Evolutionary conservation across 106 monocot species (phyloP).

Genomic region (Dactylorhiza incarnata): DNA sequence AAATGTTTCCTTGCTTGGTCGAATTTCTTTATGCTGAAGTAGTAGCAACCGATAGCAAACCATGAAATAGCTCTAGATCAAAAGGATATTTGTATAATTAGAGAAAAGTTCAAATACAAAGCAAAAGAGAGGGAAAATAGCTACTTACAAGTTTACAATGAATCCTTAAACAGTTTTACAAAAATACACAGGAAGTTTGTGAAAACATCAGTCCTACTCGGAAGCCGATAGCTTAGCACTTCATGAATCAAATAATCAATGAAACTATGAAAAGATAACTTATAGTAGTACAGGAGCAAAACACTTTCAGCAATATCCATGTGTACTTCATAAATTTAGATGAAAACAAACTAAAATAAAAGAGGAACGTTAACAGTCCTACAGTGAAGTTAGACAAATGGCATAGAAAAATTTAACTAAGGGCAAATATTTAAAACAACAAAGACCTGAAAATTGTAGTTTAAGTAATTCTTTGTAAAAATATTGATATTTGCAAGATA

Average conservation of each 20-base stretch:
- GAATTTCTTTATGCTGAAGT: constrained; percentile 89
- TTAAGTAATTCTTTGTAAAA: not conserved
- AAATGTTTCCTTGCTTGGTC: constrained; percentile 92
- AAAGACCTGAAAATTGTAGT: not conserved
- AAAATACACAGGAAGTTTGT: not conserved
- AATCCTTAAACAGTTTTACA: not conserved
- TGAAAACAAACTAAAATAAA: not conserved
- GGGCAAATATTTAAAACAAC: not conserved
- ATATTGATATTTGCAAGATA: not conserved
- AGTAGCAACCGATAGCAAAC: constrained; percentile 99
- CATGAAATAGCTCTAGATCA: constrained; percentile 78
- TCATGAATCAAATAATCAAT: not conserved
- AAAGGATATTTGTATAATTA: constrained; percentile 1
- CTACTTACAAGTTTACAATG: not conserved
- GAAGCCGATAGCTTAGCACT: not conserved
- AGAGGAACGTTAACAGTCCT: not conserved
- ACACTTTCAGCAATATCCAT: not conserved
- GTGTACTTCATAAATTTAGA: not conserved
- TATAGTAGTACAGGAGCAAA: not conserved
- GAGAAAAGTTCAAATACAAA: not conserved
- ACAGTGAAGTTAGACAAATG: not conserved
- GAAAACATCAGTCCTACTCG: not conserved
- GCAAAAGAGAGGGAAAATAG: not conserved
- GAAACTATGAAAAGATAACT: not conserved
- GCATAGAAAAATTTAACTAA: not conserved